Conservation (phyloP, 2,329 filamentous ascomycete species). For the Fusarium sp. region DNA sequence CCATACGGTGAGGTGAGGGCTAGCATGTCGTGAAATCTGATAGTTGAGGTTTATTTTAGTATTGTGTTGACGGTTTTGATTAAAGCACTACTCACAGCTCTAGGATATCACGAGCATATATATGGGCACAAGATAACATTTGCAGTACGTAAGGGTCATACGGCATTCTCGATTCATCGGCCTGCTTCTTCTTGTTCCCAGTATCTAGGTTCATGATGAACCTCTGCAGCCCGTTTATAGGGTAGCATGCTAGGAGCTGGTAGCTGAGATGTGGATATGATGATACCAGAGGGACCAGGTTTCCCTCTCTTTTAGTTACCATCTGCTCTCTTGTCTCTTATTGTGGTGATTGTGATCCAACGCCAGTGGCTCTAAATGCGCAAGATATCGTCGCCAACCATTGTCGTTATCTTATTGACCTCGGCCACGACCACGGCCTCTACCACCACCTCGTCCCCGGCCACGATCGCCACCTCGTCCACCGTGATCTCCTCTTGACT, state of each 20-base stretch:
- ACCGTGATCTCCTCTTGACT: conserved; percentile 68
- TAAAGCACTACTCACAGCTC: no score
- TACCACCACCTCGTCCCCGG: conserved; percentile 54
- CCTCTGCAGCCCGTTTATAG: conserved; percentile 19
- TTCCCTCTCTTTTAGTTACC: conserved; percentile 20
- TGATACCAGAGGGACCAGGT: conserved; percentile 11
- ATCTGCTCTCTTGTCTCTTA: not conserved
- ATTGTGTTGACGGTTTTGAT: no score
- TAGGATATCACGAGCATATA: no score
- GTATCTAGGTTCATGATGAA: conserved; percentile 6
- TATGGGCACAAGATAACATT: no score
- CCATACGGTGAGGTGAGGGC: no score
- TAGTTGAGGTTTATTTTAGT: no score
- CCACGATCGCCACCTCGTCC: conserved; percentile 62
- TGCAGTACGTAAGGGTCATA: not conserved
- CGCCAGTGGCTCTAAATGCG: not conserved
- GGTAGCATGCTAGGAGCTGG: conserved; percentile 8
- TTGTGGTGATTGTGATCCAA: conserved; percentile 6
- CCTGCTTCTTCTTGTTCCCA: not conserved
- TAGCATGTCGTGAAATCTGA: no score
- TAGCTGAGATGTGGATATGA: conserved; percentile 4
- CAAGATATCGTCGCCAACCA: conserved; percentile 17
- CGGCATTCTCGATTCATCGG: conserved; percentile 3
- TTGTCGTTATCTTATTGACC: conserved; percentile 44
- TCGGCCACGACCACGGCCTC: conserved; percentile 52